Evolutionary conservation across 352 stramenopile genomes (phyloP).

Genomic region (Globisporangium spiculum): DNA sequence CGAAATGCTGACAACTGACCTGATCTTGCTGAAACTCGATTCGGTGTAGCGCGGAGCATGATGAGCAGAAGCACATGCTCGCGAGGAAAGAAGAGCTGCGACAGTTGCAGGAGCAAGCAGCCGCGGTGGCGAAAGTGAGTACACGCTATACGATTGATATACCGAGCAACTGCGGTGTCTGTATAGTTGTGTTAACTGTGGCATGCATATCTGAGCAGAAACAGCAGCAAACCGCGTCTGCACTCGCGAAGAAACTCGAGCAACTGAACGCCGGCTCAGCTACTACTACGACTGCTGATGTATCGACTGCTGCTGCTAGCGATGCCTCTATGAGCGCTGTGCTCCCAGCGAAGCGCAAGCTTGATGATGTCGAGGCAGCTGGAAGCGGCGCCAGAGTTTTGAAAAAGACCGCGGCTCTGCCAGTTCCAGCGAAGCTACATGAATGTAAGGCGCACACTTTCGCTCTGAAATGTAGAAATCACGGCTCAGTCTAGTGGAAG

Average conservation of each 20-base stretch:
- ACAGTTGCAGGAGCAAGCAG: constrained; percentile 28
- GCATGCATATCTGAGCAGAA: constrained; percentile 13
- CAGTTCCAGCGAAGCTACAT: not conserved
- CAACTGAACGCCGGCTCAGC: not conserved
- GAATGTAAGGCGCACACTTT: constrained; percentile 6
- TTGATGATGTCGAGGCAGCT: not conserved
- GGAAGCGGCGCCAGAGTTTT: not conserved
- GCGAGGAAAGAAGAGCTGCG: constrained; percentile 38
- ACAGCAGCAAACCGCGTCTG: constrained; percentile 6
- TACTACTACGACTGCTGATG: not conserved
- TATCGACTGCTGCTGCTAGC: not conserved
- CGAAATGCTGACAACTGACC: not conserved
- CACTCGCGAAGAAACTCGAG: constrained; percentile 15
- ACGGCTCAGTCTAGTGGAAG: too few species aligned
- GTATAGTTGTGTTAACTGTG: not conserved
- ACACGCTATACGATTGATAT: not conserved
- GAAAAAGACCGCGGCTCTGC: not conserved
- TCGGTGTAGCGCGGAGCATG: not conserved
- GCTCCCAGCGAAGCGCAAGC: constrained; percentile 15
- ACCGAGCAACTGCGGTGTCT: not conserved
- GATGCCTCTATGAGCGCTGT: not conserved
- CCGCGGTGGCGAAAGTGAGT: constrained; percentile 30
- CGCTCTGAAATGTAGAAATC: not conserved
- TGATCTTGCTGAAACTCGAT: not conserved
- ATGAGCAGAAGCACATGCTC: not conserved